phyloP scores from a whole-genome alignment of 2,329 filamentous ascomycete species.

The Aspergillus sp. region DNA sequence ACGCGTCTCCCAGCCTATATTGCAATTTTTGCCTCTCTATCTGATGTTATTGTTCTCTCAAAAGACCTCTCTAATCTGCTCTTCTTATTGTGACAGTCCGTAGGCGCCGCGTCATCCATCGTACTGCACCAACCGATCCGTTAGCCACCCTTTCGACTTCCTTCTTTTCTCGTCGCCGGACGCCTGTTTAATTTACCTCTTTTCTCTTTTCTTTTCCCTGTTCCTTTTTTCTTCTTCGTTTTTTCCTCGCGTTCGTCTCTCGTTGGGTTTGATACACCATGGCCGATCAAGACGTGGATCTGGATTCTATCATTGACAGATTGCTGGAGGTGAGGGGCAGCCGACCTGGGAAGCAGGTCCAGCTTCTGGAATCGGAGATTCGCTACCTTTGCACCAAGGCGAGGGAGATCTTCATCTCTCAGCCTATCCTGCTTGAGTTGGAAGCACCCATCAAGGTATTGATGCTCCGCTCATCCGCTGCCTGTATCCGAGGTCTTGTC shows the following conservation, averaged over 20 bases:
- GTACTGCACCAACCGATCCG: constrained; percentile 34
- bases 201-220: constrained; percentile 27
- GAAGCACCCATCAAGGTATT: constrained; percentile 97
- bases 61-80: constrained; percentile 20
- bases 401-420: constrained; percentile 98
- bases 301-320: constrained; percentile 99
- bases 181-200: constrained; percentile 28
- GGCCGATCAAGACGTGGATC: constrained; percentile 87
- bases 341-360: constrained; percentile 97
- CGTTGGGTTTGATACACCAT: constrained; percentile 56
- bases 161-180: constrained; percentile 29
- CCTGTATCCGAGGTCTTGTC: neutral
- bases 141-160: constrained; percentile 36
- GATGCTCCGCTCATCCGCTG: neutral
- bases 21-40: neutral
- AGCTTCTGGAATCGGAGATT: constrained; percentile 94
- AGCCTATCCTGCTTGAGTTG: constrained; percentile 95
- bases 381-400: constrained; percentile 97
- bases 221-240: constrained; percentile 29
- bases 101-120: constrained; percentile 40
- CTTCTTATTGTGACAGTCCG: constrained; percentile 30
- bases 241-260: constrained; percentile 32
- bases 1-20: constrained; percentile 20
- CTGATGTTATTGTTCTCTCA: constrained; percentile 11
- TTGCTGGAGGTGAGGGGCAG: constrained; percentile 96